phyloP scores from a whole-genome alignment of 192 early-diverging fungal species.

The Entomortierella lignicola region DNA sequence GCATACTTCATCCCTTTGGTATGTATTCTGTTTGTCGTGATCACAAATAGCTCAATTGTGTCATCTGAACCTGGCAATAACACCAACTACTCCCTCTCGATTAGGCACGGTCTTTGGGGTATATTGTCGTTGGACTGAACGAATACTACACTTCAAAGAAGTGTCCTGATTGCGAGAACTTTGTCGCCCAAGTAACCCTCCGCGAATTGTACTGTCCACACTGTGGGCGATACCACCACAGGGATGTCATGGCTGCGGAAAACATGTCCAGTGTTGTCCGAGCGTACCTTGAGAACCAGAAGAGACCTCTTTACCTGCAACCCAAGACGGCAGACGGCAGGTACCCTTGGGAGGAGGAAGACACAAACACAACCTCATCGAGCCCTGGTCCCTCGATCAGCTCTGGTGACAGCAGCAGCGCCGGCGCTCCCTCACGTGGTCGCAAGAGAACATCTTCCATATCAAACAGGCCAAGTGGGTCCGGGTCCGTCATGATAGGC shows the following conservation, averaged over 20 bases:
- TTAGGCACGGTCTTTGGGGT: background rate
- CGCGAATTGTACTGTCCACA: background rate
- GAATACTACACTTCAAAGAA: constrained; percentile 25
- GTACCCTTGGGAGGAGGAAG: background rate
- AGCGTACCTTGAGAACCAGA: background rate
- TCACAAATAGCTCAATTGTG: too few relatives aligned
- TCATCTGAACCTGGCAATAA: too few relatives aligned
- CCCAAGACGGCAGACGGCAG: background rate
- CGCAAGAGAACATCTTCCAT: too few relatives aligned
- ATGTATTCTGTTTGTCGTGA: too few relatives aligned
- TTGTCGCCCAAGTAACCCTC: background rate
- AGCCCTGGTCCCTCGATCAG: background rate
- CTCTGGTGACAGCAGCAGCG: background rate
- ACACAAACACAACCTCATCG: background rate
- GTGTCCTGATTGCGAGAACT: constrained; percentile 1
- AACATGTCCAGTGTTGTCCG: constrained; percentile 7
- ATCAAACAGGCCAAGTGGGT: too few relatives aligned
- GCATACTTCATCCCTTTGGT: too few relatives aligned
- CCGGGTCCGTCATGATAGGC: too few relatives aligned
- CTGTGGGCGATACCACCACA: constrained; percentile 4
- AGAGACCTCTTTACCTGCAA: background rate
- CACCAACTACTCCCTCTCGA: too few relatives aligned
- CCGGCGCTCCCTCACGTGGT: background rate
- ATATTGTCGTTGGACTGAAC: constrained; percentile 6
- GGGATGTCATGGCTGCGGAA: constrained; percentile 10